A percentile compares a stretch with the other conserved stretches of the same genome.
Evolutionary conservation across 208 protist species (phyloP).

Genomic region (Strigomonas galati): DNA sequence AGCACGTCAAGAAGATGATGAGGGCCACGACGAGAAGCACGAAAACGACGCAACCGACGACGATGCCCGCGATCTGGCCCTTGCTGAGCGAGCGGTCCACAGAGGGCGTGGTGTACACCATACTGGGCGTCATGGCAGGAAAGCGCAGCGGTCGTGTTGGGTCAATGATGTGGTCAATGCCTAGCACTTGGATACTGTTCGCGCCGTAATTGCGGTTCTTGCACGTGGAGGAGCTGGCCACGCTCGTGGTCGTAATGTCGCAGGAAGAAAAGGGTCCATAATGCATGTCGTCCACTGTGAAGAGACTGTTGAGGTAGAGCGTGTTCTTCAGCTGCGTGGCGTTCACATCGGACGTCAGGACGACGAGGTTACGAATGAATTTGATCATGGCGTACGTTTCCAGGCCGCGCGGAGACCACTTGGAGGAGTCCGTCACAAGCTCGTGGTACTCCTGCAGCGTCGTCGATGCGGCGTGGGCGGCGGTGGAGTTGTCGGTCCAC

Average conservation of each 20-base stretch:
- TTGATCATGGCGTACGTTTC: slow-evolving; percentile 16
- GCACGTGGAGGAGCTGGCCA: slow-evolving; percentile 8
- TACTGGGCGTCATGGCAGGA: slow-evolving; percentile 22
- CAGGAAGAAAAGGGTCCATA: slow-evolving; percentile 24
- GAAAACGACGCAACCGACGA: slow-evolving; percentile 15
- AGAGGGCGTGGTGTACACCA: slow-evolving; percentile 20
- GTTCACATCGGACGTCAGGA: slow-evolving; percentile 16
- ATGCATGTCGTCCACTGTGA: slow-evolving; percentile 22
- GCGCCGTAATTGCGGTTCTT: slow-evolving; percentile 48
- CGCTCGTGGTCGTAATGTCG: neutral
- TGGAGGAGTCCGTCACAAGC: slow-evolving; percentile 9
- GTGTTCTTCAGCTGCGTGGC: slow-evolving; percentile 14
- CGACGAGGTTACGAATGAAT: slow-evolving; percentile 13
- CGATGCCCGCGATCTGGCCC: slow-evolving; percentile 25
- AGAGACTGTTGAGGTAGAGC: slow-evolving; percentile 21
- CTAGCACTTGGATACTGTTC: slow-evolving; percentile 24
- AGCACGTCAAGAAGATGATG: neutral
- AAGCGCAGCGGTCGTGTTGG: slow-evolving; percentile 13
- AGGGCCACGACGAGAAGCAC: slow-evolving; percentile 10
- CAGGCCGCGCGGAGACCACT: slow-evolving; percentile 10
- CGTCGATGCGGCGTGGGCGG: neutral
- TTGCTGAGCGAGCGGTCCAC: slow-evolving; percentile 14
- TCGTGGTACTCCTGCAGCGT: slow-evolving; percentile 21
- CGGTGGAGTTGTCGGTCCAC: slow-evolving; percentile 26
- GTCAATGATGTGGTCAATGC: slow-evolving; percentile 25